Conservation (phyloP, 2,329 filamentous ascomycete genomes). For the Periconia sp. region DNA sequence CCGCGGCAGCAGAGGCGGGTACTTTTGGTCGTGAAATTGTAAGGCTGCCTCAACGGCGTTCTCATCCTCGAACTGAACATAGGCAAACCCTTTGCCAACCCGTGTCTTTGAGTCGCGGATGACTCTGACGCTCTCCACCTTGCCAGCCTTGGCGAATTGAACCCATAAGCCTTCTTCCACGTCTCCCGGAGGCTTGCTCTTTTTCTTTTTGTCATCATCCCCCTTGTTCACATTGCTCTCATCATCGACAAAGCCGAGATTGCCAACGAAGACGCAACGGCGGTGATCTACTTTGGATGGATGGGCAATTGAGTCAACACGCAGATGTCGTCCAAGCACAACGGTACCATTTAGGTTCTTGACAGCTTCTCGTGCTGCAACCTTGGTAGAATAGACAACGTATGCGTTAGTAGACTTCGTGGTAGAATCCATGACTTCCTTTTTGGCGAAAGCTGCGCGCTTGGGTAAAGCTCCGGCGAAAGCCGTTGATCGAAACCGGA, state of each 20-base stretch:
- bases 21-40: constrained; percentile 87
- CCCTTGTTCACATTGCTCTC: constrained; percentile 72
- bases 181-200: constrained; percentile 75
- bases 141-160: constrained; percentile 77
- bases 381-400: constrained; percentile 78
- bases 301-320: constrained; percentile 90
- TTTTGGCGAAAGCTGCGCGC: constrained; percentile 91
- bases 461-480: constrained; percentile 85
- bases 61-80: constrained; percentile 89
- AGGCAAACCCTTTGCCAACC: constrained; percentile 95
- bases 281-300: constrained; percentile 82
- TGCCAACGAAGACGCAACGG: constrained; percentile 94
- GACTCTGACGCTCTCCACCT: constrained; percentile 91
- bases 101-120: constrained; percentile 87
- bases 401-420: constrained; percentile 95
- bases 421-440: constrained; percentile 87
- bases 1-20: constrained; percentile 90
- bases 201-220: constrained; percentile 69
- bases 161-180: constrained; percentile 93
- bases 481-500: constrained; percentile 92
- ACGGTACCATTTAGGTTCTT: constrained; percentile 81
- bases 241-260: constrained; percentile 94
- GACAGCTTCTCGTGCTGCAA: constrained; percentile 77
- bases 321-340: constrained; percentile 84
- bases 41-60: constrained; percentile 92